These are phyloP conservation scores for Aspergillus quadrilineatus DNA, from an alignment of 2,329 filamentous ascomycete genomes.

Conservation along the genomic window DNA sequence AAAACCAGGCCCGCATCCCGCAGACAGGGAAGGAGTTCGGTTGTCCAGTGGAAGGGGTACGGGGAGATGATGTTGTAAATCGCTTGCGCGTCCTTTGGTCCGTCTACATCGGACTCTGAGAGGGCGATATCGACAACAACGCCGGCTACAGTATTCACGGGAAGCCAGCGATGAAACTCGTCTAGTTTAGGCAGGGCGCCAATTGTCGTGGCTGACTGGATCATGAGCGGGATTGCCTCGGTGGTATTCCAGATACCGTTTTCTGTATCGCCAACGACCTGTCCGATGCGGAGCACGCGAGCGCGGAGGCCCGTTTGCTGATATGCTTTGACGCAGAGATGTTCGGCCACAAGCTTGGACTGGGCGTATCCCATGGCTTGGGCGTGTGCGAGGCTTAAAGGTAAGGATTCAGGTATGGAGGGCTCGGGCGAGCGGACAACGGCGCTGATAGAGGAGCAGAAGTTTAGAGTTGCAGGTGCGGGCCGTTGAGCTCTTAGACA, in stretches of 20 bases:
- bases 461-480: conserved; percentile 45
- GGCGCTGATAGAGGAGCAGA: conserved; percentile 52
- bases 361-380: conserved; percentile 46
- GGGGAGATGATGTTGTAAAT: conserved; percentile 58
- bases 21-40: conserved; percentile 54
- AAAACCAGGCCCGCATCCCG: conserved; percentile 46
- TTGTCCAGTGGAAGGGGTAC: conserved; percentile 51
- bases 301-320: conserved; percentile 17
- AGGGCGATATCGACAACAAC: conserved; percentile 35
- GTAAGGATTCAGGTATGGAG: conserved; percentile 37
- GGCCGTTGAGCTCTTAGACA: conserved; percentile 33
- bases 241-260: conserved; percentile 26
- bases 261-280: conserved; percentile 34
- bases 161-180: conserved; percentile 47
- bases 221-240: conserved; percentile 52
- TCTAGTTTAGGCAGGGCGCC: conserved; percentile 48
- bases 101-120: conserved; percentile 8
- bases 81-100: conserved; percentile 5
- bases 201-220: conserved; percentile 48
- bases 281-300: conserved; percentile 36
- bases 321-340: conserved; percentile 28
- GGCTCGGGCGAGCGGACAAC: conserved; percentile 32
- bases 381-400: conserved; percentile 34
- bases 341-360: conserved; percentile 38
- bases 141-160: conserved; percentile 44